Evolutionary conservation across 352 stramenopile species (phyloP), one percentile per base, ranked within the genome.

Genomic region (Pythium monospermum): DNA sequence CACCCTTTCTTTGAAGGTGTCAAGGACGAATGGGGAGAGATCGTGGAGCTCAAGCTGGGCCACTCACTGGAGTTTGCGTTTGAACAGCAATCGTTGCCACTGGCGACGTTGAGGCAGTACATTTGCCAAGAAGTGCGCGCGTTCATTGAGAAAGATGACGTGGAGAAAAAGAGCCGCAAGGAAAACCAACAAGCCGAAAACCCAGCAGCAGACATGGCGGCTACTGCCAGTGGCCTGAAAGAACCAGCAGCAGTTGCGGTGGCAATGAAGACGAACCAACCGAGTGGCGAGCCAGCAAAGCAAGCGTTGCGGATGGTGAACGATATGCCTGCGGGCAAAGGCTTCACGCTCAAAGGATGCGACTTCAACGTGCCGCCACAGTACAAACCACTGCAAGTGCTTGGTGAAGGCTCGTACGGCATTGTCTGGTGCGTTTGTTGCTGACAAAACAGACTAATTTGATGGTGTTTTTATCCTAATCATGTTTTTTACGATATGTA

Each of bases 341-440:
- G 82, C 4, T 93, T 93, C 51, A 85, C 71, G 6, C 73, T 94
- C 45, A 94, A 94, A 42, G 69, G 75, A 32, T 88, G 77, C 58
- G 69, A 90, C 30, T 96, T 96, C 66, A 87, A 94, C 47, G 75
- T 97, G 40, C 71, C 69, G 19, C 27, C 61, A 21, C 75, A 84
- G 69, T 87, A 96, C 67, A 82, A 85, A 35, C 75, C 80, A 4
- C 71, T 91, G 11, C 77, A 96, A 50, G 79, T 92, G 23, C 71
- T 98, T 0, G 90, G 88, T 1, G 89, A 96, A 72, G 91, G 90
- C 4, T 96, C 86, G 0, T 98, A 98, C 59, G 91, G 92, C 19
- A 86, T 97, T 27, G 91, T 98, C 19, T 95, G 81, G 74, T 85
- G 52, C 5, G 61, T 27, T 2, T 48, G 4, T 48, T 49, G 15